These are phyloP conservation scores for Cladophialophora carrionii DNA, from an alignment of 2,329 filamentous ascomycete species.

Conservation along the genomic window DNA sequence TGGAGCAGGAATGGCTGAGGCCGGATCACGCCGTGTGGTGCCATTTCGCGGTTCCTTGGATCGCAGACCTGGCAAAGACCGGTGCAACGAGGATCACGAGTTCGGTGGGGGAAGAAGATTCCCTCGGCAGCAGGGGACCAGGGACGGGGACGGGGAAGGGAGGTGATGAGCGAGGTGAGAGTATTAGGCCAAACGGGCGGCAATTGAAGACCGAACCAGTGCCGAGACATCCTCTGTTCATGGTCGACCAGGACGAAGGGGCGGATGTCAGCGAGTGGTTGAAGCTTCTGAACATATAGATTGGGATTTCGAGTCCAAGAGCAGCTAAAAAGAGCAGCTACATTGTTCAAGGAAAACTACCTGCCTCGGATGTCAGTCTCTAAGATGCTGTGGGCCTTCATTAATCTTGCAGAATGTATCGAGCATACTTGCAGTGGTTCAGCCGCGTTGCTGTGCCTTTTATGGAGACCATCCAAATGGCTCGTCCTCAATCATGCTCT, in stretches of 20 bases:
- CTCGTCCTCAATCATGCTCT: neutral
- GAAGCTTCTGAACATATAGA: neutral
- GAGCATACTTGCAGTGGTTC: neutral
- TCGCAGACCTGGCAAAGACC: neutral
- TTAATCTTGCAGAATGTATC: neutral
- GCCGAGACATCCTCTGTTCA: slow-evolving; percentile 7
- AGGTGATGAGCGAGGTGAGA: neutral
- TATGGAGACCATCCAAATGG: neutral
- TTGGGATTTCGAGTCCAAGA: neutral
- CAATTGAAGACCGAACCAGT: neutral
- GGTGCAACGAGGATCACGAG: neutral
- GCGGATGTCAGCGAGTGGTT: neutral
- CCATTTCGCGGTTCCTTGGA: neutral
- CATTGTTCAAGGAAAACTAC: neutral
- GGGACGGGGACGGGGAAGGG: neutral
- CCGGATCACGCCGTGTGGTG: slow-evolving; percentile 6
- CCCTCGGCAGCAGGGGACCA: neutral
- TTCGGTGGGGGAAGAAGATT: neutral
- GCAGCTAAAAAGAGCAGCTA: neutral
- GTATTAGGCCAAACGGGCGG: neutral
- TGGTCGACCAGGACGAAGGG: slow-evolving; percentile 6
- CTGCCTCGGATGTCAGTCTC: neutral
- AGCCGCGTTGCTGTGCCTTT: too few species aligned
- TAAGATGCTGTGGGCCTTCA: too few species aligned
- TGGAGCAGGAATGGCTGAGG: slow-evolving; percentile 9